Base-by-base conservation (phyloP, 371 early-diverging fungal species). In the Lichtheimia ornata region DNA sequence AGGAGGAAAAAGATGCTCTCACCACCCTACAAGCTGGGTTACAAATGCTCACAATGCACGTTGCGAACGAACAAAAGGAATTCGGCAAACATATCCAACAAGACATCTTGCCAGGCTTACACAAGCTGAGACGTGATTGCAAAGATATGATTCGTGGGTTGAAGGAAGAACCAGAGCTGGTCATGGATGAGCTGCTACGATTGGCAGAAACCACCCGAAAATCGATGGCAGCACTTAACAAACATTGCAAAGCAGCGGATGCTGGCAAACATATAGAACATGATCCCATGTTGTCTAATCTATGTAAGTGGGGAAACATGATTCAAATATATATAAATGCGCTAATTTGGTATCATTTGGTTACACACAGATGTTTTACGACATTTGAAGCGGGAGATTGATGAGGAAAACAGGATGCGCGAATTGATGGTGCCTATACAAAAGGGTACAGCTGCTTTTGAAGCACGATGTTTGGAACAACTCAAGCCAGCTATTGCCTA, bases 211-310 rank as follows among this genome's bases (percentile, higher is more conserved):
- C 69, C 1, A 78, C 78, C 5, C 56, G 65, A 43, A 69, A 72
- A 11, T 67, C 65, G n/a, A 74, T 78, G 75, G 61, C 60, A 0
- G 56, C 63, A 17, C 42, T 78, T 1, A 65, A 59, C 57, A 63
- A 65, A 24, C 66, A 67, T 45, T 78, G 78, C 45, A 71, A 69
- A 18, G 65, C 62, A 35, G 66, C 69, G 1, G 73, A 68, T 22
- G 62, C 64, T 20, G 20, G 47, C 6, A 57, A 67, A 4, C 62
- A 59, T n/a, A 54, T 24, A 55, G 25, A 73, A 67, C 47, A 74
- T 64, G 78, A 78, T 63, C 78, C 78, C 14, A 74, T 74, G 78
- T 27, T 74, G 14, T 72, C 73, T 0, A 78, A 78, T 52, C 56
- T 74, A 20, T 63, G 78, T 74, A 74, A 73, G 68, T 65, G 28